These are phyloP conservation scores for Carpinus viminea DNA, from an alignment of 306 rosid genomes.

Conservation along the genomic window DNA sequence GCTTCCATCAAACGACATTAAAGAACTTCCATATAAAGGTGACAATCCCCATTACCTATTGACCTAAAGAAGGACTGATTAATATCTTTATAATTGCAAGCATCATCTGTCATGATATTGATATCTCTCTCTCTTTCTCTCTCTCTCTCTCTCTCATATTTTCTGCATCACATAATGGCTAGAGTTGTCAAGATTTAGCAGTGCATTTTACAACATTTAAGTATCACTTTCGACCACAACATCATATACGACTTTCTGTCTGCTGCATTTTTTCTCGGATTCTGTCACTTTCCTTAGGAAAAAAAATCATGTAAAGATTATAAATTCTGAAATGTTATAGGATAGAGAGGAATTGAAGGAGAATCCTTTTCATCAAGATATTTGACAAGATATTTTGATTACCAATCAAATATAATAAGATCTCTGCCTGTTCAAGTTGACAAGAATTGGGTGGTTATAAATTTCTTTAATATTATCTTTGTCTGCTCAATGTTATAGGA, in stretches of 20 bases:
- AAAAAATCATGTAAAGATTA: not conserved
- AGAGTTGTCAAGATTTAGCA: not conserved
- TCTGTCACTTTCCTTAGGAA: not conserved
- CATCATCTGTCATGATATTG: not conserved
- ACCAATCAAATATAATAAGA: too few species aligned
- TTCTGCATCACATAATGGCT: not conserved
- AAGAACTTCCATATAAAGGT: not conserved
- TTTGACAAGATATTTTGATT: not conserved
- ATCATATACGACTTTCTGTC: not conserved
- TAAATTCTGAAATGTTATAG: not conserved
- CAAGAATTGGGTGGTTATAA: too few species aligned
- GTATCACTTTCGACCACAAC: not conserved
- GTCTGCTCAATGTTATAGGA: not conserved
- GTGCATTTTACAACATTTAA: not conserved
- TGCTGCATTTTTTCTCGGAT: not conserved
- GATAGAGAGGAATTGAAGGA: not conserved
- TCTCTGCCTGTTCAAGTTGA: too few species aligned
- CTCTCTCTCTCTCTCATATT: not conserved
- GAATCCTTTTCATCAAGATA: not conserved
- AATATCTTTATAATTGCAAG: not conserved
- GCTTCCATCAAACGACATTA: slow-evolving; percentile 3
- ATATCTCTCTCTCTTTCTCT: too few species aligned
- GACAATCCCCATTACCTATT: not conserved
- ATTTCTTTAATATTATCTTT: too few species aligned
- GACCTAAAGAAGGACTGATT: not conserved